A percentile compares a stretch with the other conserved stretches of the same genome.
These are phyloP conservation scores for Biancaea sappan DNA, from an alignment of 306 rosid species.

Conservation along the genomic window DNA sequence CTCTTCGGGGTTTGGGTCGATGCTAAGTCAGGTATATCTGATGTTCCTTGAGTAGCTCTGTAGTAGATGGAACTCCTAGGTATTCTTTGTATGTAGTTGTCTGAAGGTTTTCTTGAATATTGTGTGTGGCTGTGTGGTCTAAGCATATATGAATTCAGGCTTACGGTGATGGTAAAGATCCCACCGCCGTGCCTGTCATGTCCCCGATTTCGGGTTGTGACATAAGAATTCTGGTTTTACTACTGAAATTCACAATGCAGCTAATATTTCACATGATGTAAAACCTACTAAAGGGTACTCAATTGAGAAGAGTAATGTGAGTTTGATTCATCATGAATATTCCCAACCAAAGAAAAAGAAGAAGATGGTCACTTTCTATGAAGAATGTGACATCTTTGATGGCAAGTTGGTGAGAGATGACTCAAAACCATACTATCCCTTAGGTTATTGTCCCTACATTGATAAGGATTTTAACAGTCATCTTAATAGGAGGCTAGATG, in stretches of 20 bases:
- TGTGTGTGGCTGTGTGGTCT: too few species aligned
- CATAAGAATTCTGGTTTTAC: constrained; percentile 26
- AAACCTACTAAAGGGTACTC: too few species aligned
- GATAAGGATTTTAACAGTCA: constrained; percentile 79
- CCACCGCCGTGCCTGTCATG: too few species aligned
- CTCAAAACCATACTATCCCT: constrained; percentile 72
- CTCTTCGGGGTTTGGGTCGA: too few species aligned
- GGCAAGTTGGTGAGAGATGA: constrained; percentile 88
- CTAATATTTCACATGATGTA: constrained; percentile 13
- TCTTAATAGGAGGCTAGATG: constrained; percentile 73
- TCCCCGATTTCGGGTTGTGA: too few species aligned
- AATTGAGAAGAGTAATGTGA: constrained; percentile 5
- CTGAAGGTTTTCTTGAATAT: too few species aligned
- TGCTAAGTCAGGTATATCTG: too few species aligned
- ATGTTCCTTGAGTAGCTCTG: too few species aligned
- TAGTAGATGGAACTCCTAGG: too few species aligned
- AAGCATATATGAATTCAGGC: too few species aligned
- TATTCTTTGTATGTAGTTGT: too few species aligned
- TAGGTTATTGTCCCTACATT: constrained; percentile 77
- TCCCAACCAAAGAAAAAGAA: constrained; percentile 22
- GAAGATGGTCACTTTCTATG: constrained; percentile 34
- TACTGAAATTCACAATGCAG: constrained; percentile 17
- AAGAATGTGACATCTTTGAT: constrained; percentile 66
- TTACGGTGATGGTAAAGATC: too few species aligned
- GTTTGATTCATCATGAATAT: not conserved